Base-by-base conservation (phyloP, 2,329 filamentous ascomycete genomes). In the Pestalotiopsis sp. region DNA sequence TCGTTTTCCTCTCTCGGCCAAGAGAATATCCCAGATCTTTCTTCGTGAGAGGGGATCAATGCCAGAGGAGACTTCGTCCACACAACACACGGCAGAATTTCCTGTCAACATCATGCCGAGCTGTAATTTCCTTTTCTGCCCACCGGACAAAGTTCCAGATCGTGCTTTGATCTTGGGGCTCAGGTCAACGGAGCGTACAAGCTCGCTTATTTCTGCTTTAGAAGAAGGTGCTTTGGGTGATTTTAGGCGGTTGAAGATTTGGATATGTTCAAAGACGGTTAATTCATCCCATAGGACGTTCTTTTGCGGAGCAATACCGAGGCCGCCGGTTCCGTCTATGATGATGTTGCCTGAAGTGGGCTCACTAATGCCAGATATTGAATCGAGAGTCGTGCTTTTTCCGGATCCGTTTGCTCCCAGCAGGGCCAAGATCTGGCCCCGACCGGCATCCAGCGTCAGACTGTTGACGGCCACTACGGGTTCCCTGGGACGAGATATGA, bases 51-150 rank as follows among this genome's bases (percentile, higher is more conserved):
- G 83, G 0, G 95, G 94, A 76, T 98, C 95, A 23, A 98, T 86
- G 14, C 95, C 95, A 69, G 92, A 94, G 52, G 92, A 95, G 14
- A 97, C 94, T 79, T 98, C 95, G 73, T 98, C 95, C 5, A 98
- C 90, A 75, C 94, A 96, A 80, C 95, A 97, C 0, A 98, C 91
- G 27, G 90, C 90, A 70, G 92, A 95, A 12, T 94, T 94, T 70
- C 95, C 95, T 3, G 93, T 97, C 73, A 98, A 90, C 94, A 97
- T 97, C 90, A 97, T 95, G 4, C 94, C 94, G 2, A 98, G 85
- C 79, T 98, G 95, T 9, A 97, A 85, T 79, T 98, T 98, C 66
- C 95, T 86, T 82, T 97, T 97, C 79, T 98, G 95, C 0, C 95
- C 95, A 9, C 95, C 95, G 2, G 94, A 97, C 0, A 98, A 84